Percentiles rank a stretch among this genome's conserved stretches.
phyloP scores from a whole-genome alignment of 352 stramenopile species.

The Elongisporangium senticosum region DNA sequence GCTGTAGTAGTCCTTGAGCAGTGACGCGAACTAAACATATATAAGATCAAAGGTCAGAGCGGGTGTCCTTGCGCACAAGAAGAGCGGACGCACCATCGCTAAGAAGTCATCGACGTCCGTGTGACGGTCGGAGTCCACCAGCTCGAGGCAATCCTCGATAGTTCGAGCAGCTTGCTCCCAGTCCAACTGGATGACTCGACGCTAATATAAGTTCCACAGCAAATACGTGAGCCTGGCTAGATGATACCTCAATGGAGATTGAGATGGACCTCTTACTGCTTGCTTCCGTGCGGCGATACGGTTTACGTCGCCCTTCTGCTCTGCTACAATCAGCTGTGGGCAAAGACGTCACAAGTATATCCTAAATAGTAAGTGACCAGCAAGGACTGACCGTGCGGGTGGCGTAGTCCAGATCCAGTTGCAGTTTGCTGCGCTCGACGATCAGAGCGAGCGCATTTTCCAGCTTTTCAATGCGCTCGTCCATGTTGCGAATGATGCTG shows the following conservation, averaged over 20 bases:
- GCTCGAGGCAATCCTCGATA: neutral
- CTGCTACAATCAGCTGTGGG: conserved; percentile 34
- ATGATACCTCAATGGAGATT: neutral
- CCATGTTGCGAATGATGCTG: conserved; percentile 29
- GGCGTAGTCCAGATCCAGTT: conserved; percentile 69
- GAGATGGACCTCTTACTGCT: conserved; percentile 24
- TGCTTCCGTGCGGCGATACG: conserved; percentile 50
- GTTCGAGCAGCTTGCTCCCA: conserved; percentile 11
- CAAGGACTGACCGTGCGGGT: conserved; percentile 39
- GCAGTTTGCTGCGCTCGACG: conserved; percentile 35
- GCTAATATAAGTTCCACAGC: conserved; percentile 9
- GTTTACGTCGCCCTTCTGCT: conserved; percentile 57
- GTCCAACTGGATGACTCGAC: conserved; percentile 22
- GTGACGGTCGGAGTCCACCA: neutral
- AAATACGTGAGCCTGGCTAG: neutral
- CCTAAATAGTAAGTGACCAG: neutral
- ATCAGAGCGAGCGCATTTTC: conserved; percentile 34
- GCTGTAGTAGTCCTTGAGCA: neutral
- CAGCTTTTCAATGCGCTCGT: conserved; percentile 31
- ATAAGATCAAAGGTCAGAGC: no score
- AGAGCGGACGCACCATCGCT: neutral
- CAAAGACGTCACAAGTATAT: neutral
- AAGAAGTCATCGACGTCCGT: neutral
- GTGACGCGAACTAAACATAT: neutral
- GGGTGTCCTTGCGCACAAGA: no score